These are phyloP conservation scores for Globisporangium takayamanum DNA, from an alignment of 352 stramenopile genomes.

Conservation along the genomic window DNA sequence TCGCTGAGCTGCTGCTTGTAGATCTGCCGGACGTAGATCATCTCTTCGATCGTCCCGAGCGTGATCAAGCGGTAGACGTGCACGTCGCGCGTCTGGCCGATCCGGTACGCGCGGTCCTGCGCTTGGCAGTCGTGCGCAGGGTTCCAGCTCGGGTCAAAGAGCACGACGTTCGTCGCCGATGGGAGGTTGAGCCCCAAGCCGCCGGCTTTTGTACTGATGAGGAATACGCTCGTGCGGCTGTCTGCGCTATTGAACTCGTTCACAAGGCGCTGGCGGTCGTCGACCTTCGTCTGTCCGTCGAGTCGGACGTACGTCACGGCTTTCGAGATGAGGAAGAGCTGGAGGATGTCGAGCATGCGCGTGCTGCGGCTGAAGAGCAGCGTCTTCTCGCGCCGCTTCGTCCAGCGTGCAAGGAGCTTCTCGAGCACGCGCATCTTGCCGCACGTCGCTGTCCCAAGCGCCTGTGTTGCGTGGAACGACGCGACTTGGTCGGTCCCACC, in stretches of 20 bases:
- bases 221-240: slow-evolving; percentile 54
- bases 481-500: slow-evolving; percentile 53
- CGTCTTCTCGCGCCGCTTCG: slow-evolving; percentile 55
- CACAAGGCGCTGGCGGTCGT: slow-evolving; percentile 65
- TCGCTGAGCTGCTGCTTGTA: slow-evolving; percentile 86
- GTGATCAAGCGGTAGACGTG: slow-evolving; percentile 83
- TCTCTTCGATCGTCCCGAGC: slow-evolving; percentile 82
- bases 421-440: slow-evolving; percentile 79
- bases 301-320: slow-evolving; percentile 53
- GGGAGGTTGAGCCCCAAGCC: slow-evolving; percentile 73
- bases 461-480: slow-evolving; percentile 46
- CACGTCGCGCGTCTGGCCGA: slow-evolving; percentile 82
- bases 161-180: slow-evolving; percentile 77
- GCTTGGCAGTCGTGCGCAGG: slow-evolving; percentile 80
- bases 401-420: slow-evolving; percentile 60
- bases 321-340: slow-evolving; percentile 68
- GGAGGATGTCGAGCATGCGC: slow-evolving; percentile 77
- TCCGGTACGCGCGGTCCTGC: slow-evolving; percentile 79
- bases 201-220: slow-evolving; percentile 76
- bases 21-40: slow-evolving; percentile 85
- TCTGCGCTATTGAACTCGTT: slow-evolving; percentile 64
- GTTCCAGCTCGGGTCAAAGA: slow-evolving; percentile 88
- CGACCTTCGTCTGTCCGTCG: slow-evolving; percentile 69
- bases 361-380: slow-evolving; percentile 75
- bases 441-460: slow-evolving; percentile 62